Conservation (phyloP, 202 grass and related monocot genomes). For the Zizania palustris region DNA sequence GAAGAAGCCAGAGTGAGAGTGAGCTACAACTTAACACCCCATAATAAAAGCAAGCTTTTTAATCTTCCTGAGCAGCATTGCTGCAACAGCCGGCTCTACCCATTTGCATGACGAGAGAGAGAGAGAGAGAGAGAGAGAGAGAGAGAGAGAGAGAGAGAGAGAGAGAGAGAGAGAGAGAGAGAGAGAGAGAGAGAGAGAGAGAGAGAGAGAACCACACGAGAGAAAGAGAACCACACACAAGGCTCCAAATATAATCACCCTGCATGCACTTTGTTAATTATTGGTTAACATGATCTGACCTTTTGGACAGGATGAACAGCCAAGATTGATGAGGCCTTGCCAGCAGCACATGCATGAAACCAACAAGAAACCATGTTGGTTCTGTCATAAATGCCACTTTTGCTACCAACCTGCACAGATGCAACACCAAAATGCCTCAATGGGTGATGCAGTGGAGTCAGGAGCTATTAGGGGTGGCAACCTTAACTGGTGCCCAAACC, state of each 20-base stretch:
- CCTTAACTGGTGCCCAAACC: constrained; percentile 29
- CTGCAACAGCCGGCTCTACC: constrained; percentile 25
- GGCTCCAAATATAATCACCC: neutral
- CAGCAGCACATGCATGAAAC: constrained; percentile 20
- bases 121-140: constrained; percentile 15
- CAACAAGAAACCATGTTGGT: constrained; percentile 16
- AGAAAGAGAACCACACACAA: constrained; percentile 27
- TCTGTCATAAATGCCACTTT: neutral
- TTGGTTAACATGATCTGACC: neutral
- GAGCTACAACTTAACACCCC: too few relatives aligned
- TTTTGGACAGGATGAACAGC: neutral
- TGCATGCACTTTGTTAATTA: neutral
- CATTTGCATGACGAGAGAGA: neutral
- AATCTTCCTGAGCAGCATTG: constrained; percentile 8
- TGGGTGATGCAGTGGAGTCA: neutral
- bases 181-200: too few relatives aligned
- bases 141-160: too few relatives aligned
- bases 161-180: too few relatives aligned
- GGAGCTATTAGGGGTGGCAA: constrained; percentile 25
- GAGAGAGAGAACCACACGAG: neutral
- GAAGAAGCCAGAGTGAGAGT: neutral
- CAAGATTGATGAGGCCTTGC: constrained; percentile 21
- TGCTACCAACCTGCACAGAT: too few relatives aligned
- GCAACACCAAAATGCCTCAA: neutral
- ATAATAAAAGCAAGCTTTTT: neutral